A percentile compares a stretch with the other conserved stretches of the same genome.
These are phyloP conservation scores for Meyerozyma smithsonii DNA, from an alignment of 1,139 yeast species.

Conservation along the genomic window DNA sequence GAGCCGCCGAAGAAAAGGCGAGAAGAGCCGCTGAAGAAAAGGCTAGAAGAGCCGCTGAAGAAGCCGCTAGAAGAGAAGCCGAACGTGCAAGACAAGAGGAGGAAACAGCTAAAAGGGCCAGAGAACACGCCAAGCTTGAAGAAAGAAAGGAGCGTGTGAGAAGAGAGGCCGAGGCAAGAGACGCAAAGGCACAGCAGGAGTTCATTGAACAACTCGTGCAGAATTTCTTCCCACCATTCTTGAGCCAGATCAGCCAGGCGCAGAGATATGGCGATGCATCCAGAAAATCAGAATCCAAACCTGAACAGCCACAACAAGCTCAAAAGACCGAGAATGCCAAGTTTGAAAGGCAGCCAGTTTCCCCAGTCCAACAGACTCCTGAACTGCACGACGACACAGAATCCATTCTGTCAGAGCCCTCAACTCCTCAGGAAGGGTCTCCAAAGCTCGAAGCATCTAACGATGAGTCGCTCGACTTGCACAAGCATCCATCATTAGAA, in stretches of 20 bases:
- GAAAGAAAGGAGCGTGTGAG: constrained; percentile 1
- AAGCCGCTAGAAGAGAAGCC: constrained; percentile 5
- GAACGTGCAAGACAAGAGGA: constrained; percentile 5
- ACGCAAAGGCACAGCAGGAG: constrained; percentile 10
- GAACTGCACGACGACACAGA: constrained; percentile 17
- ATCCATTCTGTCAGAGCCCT: constrained; percentile 21
- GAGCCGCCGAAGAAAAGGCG: constrained; percentile 5
- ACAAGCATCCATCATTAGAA: constrained; percentile 28
- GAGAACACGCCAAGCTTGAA: constrained; percentile 7
- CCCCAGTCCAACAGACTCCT: too few relatives aligned
- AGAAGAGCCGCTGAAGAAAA: constrained; percentile 2
- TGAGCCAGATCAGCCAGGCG: not conserved
- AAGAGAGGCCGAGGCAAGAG: constrained; percentile 2
- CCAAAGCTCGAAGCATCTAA: constrained; percentile 7
- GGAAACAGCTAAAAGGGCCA: constrained; percentile 9
- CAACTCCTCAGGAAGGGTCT: constrained; percentile 11
- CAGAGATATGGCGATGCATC: too few relatives aligned
- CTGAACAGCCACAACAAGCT: too few relatives aligned
- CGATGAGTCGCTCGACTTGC: constrained; percentile 12
- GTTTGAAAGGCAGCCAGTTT: too few relatives aligned
- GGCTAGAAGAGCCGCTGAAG: constrained; percentile 8
- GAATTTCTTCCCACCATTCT: not conserved
- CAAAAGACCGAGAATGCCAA: not conserved
- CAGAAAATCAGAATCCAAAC: too few relatives aligned
- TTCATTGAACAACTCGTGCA: constrained; percentile 18